Base-by-base conservation (phyloP, 2,329 filamentous ascomycete species). In the Malbranchea cinnamomea region DNA sequence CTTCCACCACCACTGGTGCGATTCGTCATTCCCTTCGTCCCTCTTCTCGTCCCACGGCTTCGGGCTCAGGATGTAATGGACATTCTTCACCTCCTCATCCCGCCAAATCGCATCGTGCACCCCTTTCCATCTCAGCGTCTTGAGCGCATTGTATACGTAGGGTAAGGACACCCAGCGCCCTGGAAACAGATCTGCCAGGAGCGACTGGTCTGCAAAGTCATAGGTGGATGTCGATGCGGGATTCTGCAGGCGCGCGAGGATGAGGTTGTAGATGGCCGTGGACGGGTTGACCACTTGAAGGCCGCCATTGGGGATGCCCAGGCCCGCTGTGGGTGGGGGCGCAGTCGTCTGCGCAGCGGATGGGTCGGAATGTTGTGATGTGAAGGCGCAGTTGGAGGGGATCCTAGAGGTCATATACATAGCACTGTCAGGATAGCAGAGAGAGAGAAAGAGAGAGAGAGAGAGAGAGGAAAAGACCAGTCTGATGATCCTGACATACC, bases 121-220 rank as follows among this genome's bases (percentile, higher is more conserved):
- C 6, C 61, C 63, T 38, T 65, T 49, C 54, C 57, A 63, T 32
- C 68, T 50, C 46, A 73, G 35, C n/a, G 68, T 70, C 54, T 71
- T 72, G 28, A 74, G 49, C 23, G 68, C 69, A 43, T 74, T 74
- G 51, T 74, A 74, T 5, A 63, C 60, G 41, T 74, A 74, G 10
- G 69, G 68, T 31, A 74, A 45, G 3, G 62, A 52, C 4, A 73
- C 66, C 69, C 69, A 74, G 13, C 68, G 59, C 1, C 62, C 65
- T 17, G 57, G 45, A 46, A 72, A 74, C 7, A 70, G 38, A 37
- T 73, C 68, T n/a, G 62, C 60, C 3, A 74, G 58, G 27, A 68
- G 55, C 22, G 62, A 67, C 43, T 74, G 69, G 38, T 74, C 69
- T 15, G 68, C 65, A 41, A 75, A 75, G 30, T 71, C 67, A 42